Base-by-base conservation (phyloP, 1,284 basidiomycete genomes). In the Xerocomus nothofagi region DNA sequence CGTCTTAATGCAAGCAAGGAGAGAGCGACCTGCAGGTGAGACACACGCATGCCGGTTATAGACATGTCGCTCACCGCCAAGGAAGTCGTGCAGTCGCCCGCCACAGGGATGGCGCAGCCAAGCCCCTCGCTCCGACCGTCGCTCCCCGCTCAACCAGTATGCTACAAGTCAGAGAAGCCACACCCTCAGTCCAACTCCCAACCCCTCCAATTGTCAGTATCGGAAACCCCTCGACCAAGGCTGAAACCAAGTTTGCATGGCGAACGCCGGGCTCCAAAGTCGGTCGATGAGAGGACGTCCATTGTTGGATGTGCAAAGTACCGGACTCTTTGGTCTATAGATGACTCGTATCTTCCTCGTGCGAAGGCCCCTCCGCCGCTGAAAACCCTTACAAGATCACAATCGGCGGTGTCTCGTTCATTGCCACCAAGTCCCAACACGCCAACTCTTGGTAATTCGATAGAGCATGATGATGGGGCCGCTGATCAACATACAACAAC, bases 321-420 rank as follows among this genome's bases (percentile, higher is more conserved):
- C 5, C 10, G 8, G 15, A 44, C 53, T 11, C 9, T 47, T 10
- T 62, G 63, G 47, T 43, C 47, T 14, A 21, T 52, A 7, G 6
- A 47, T 12, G 66, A 67, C 27, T 17, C 55, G 0, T 67, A 33
- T 26, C 51, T 69, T 39, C 55, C 64, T 11, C 58, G 49, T 6
- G 50, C 64, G 18, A 64, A 56, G 24, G 46, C 57, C 18, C 51
- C 58, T 26, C 47, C 47, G 1, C 54, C 63, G 2, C 47, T 62
- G 1, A 46, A 56, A 27, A n/a, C 0, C 14, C 31, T 26, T 33
- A 50, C 49, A 2, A 31, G 21, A 39, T 34, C 39, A 6, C 21
- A 8, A 24, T 34, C 43, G 6, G 40, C 12, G 26, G 1, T 17
- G 6, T 11, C 27, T 17, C 26, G 20, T 31, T 36, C 43, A 11